Base-by-base conservation (phyloP, 352 stramenopile genomes). In the Phytophthora europaea region DNA sequence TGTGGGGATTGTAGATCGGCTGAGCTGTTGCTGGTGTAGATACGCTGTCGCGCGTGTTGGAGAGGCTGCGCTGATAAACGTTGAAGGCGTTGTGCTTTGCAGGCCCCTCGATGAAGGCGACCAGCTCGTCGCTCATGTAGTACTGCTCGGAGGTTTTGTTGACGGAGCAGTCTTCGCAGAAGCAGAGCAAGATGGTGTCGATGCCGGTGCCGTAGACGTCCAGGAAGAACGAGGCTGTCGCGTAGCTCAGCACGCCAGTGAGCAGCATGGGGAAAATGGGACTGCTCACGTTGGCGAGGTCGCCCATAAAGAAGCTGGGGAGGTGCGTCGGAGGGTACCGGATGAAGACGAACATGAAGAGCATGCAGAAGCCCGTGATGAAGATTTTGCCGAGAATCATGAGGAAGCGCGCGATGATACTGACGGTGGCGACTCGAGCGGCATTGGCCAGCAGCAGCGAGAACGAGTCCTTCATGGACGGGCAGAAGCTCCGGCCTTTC, bases 371-470 rank as follows among this genome's bases (percentile, higher is more conserved):
- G 13, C 72, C 76, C 18, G 87, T 90, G 80, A 97, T 96, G 71
- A 93, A 92, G 31, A 97, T 65, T 73, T 98, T 97, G 67, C 90
- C 93, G n/a, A 97, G 67, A 52, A 92, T 67, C 73, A 98, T 84
- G 22, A 98, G 84, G 76, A 98, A 92, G 22, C 79, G 81, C 23
- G 89, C 85, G 70, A 97, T 81, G 73, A 96, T 85, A 62, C 82
- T 93, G 59, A 97, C 89, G 6, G 89, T 94, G 31, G 88, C 88
- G 53, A 99, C 92, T 8, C 96, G 89, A 53, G 89, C 83, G 26
- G 98, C 92, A 83, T 99, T 99, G 36, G 95, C 89, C 43, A 99
- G 81, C 33, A 99, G 94, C 40, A 99, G 84, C 65, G 96, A 95
- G 79, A 99, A 99, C 47, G 96, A 96, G 74, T 97, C 88, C 51